A percentile compares a stretch with the other conserved stretches of the same genome.
These are phyloP conservation scores for Cylindrodendrum hubeiense DNA, from an alignment of 2,329 filamentous ascomycete species.

Conservation along the genomic window DNA sequence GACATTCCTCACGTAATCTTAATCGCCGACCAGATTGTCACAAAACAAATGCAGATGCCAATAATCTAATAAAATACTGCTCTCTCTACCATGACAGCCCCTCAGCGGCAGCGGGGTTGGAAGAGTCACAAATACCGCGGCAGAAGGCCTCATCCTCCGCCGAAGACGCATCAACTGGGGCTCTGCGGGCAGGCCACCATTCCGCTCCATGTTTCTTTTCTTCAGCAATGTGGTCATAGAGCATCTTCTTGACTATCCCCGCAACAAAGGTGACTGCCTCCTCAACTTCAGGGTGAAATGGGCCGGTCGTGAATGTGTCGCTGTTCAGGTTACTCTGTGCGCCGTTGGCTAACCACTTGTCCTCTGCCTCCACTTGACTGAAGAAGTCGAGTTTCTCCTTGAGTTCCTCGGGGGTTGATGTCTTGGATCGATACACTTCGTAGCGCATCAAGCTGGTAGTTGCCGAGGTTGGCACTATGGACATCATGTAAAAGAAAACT, in stretches of 20 bases:
- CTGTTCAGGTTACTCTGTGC: conserved; percentile 71
- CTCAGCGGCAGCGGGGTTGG: not conserved
- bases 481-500: conserved; percentile 72
- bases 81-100: conserved; percentile 5
- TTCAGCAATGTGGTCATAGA: conserved; percentile 16
- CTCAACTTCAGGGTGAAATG: conserved; percentile 71
- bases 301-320: conserved; percentile 71
- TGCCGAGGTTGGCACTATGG: conserved; percentile 67
- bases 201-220: conserved; percentile 17
- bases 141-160: conserved; percentile 20
- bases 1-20: too few relatives aligned
- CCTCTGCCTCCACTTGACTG: conserved; percentile 72
- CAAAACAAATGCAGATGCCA: too few relatives aligned
- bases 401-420: conserved; percentile 68
- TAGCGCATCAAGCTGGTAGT: conserved; percentile 67
- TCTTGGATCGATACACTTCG: conserved; percentile 71
- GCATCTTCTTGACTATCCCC: conserved; percentile 12
- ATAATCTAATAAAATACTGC: not conserved
- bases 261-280: conserved; percentile 50
- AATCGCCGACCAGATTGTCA: too few relatives aligned
- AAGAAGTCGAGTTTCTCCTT: conserved; percentile 68
- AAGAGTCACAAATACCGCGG: conserved; percentile 15
- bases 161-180: not conserved
- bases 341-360: conserved; percentile 70
- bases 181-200: conserved; percentile 23